Conservation (phyloP, 139 green algal species). For the Chlamydomonas sp. region DNA sequence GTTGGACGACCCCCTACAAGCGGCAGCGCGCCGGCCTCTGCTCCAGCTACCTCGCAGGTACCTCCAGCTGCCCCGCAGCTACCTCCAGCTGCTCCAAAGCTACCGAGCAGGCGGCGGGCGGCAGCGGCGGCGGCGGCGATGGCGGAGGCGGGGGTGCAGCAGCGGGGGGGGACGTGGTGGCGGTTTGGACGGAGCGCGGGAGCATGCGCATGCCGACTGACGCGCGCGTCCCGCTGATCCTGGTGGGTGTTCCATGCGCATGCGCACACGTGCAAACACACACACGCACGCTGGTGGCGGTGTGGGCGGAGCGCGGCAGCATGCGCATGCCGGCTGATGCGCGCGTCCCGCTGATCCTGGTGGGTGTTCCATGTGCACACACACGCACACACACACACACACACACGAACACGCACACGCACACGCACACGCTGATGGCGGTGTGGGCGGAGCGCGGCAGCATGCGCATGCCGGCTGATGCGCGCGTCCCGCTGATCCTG, state of each 20-base stretch:
- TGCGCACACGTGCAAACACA: no score
- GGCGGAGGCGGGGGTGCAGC: background rate
- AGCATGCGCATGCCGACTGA: slow-evolving; percentile 50
- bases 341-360: slow-evolving; percentile 55
- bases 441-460: slow-evolving; percentile 69
- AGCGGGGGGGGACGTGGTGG: slow-evolving; percentile 28
- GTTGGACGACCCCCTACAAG: slow-evolving; percentile 45
- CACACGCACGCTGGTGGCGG: no score
- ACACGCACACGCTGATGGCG: no score
- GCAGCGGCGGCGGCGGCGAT: background rate
- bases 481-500: slow-evolving; percentile 54
- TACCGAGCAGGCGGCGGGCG: background rate
- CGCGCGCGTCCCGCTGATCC: slow-evolving; percentile 46
- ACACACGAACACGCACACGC: no score
- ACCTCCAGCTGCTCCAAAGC: background rate
- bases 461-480: slow-evolving; percentile 47
- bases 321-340: slow-evolving; percentile 48
- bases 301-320: slow-evolving; percentile 68
- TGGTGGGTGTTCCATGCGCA: no score
- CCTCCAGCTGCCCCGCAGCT: background rate
- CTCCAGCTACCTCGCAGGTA: slow-evolving; percentile 67
- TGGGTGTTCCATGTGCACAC: no score
- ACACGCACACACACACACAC: no score
- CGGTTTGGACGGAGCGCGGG: slow-evolving; percentile 70
- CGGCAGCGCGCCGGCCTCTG: slow-evolving; percentile 65